These are phyloP conservation scores for Penicillium soppii DNA, from an alignment of 495 filamentous ascomycete species.

Conservation along the genomic window DNA sequence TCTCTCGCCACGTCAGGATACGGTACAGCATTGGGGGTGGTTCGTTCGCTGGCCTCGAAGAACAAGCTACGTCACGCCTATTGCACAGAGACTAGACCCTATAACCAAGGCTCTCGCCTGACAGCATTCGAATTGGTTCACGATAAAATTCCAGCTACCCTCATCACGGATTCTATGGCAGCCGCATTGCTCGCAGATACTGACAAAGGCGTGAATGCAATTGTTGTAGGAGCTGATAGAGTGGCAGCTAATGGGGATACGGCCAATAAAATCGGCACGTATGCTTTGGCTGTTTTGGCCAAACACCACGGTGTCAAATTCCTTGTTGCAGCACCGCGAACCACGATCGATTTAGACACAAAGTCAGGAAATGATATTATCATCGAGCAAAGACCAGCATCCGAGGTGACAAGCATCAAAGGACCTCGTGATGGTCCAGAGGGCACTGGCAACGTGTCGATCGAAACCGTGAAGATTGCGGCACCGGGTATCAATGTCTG, in stretches of 20 bases:
- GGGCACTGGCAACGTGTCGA: constrained; percentile 47
- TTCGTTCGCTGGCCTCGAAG: constrained; percentile 73
- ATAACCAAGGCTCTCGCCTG: constrained; percentile 94
- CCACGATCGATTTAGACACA: constrained; percentile 87
- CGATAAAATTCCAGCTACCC: constrained; percentile 86
- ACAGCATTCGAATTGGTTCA: constrained; percentile 95
- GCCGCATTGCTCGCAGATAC: constrained; percentile 71
- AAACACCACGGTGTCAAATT: constrained; percentile 88
- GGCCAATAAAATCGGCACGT: constrained; percentile 99
- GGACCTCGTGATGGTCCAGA: constrained; percentile 61
- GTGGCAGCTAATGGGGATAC: constrained; percentile 97
- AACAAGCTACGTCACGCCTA: constrained; percentile 72
- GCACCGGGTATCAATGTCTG: constrained; percentile 80
- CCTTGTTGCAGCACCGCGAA: constrained; percentile 89
- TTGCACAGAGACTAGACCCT: constrained; percentile 95
- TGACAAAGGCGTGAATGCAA: constrained; percentile 65
- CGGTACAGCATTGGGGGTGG: constrained; percentile 91
- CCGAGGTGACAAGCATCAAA: constrained; percentile 77
- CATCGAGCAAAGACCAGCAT: constrained; percentile 80
- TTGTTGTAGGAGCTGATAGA: constrained; percentile 92
- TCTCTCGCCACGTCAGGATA: constrained; percentile 95
- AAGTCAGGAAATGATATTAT: constrained; percentile 70
- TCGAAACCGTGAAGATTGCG: constrained; percentile 76
- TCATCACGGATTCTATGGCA: constrained; percentile 97
- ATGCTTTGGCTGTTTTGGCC: constrained; percentile 81